Evolutionary conservation across 1,284 basidiomycete species (phyloP).

Genomic region (Agaricales sp.): DNA sequence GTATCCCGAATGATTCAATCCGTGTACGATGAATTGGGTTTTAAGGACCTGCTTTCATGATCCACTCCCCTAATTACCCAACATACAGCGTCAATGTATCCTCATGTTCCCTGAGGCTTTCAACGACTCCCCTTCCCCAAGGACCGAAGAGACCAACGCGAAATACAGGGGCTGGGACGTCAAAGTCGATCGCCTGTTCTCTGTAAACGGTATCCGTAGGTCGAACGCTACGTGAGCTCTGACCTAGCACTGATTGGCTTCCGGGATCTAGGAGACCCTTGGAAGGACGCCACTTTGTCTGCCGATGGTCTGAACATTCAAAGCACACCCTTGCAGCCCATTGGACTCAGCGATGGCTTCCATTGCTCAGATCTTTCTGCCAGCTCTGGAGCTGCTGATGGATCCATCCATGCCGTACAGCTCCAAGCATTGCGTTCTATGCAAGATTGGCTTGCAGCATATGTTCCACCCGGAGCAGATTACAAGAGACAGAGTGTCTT

Average conservation of each 20-base stretch:
- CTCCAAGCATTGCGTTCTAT: slow-evolving; percentile 30
- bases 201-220: slow-evolving; percentile 57
- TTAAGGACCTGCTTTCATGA: background rate
- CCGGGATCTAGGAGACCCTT: slow-evolving; percentile 48
- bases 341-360: slow-evolving; percentile 49
- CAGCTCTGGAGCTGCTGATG: slow-evolving; percentile 30
- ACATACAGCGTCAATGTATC: slow-evolving; percentile 47
- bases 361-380: slow-evolving; percentile 53
- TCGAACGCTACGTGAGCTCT: slow-evolving; percentile 12
- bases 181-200: slow-evolving; percentile 47
- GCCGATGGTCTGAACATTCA: slow-evolving; percentile 35
- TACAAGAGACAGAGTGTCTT: background rate
- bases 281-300: slow-evolving; percentile 60
- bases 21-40: slow-evolving; percentile 38
- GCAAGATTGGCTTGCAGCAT: background rate
- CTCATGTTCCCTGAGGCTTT: slow-evolving; percentile 50
- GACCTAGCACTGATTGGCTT: slow-evolving; percentile 6
- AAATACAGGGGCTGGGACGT: slow-evolving; percentile 57
- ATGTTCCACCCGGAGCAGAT: background rate
- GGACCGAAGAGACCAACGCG: slow-evolving; percentile 32
- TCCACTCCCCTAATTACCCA: slow-evolving; percentile 2
- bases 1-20: slow-evolving; percentile 54
- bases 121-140: slow-evolving; percentile 24
- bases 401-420: slow-evolving; percentile 45
- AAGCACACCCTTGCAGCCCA: slow-evolving; percentile 44